These are phyloP conservation scores for Solanum tarijense DNA, from an alignment of 257 asterid species.

Conservation along the genomic window DNA sequence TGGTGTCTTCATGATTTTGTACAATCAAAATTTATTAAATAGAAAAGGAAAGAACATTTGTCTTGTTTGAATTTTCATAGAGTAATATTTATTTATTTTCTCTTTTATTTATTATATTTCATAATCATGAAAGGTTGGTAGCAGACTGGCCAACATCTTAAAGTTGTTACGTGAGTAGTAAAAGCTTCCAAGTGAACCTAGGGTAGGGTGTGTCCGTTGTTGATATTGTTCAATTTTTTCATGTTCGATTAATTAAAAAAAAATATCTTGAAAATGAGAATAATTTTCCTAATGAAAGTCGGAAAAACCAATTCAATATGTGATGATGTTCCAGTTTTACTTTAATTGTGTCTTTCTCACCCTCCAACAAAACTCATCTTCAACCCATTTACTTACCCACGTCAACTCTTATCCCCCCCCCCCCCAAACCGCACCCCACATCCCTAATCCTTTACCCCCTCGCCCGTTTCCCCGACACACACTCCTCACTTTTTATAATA, in stretches of 20 bases:
- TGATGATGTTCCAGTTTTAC: background rate
- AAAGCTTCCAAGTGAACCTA: background rate
- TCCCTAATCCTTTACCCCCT: background rate
- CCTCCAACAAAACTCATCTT: background rate
- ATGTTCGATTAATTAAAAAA: background rate
- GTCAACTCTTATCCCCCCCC: background rate
- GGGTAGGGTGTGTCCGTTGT: too few relatives aligned
- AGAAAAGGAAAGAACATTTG: background rate
- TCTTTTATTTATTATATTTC: background rate
- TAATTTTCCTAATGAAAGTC: background rate
- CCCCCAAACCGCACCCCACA: background rate
- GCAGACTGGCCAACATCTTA: background rate
- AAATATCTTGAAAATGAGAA: background rate
- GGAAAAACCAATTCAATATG: background rate
- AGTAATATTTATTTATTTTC: background rate
- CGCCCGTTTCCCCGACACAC: too few relatives aligned
- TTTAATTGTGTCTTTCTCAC: background rate
- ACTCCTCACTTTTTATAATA: fast-evolving
- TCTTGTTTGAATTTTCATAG: background rate
- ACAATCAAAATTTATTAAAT: background rate
- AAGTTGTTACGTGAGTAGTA: background rate
- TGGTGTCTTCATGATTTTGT: background rate
- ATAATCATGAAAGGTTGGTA: background rate
- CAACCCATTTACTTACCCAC: too few relatives aligned
- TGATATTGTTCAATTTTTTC: background rate